Evolutionary conservation across 768 basidiomycete species (phyloP), one percentile per base, ranked within the genome.

Genomic region (Lactifluus subvellereus): DNA sequence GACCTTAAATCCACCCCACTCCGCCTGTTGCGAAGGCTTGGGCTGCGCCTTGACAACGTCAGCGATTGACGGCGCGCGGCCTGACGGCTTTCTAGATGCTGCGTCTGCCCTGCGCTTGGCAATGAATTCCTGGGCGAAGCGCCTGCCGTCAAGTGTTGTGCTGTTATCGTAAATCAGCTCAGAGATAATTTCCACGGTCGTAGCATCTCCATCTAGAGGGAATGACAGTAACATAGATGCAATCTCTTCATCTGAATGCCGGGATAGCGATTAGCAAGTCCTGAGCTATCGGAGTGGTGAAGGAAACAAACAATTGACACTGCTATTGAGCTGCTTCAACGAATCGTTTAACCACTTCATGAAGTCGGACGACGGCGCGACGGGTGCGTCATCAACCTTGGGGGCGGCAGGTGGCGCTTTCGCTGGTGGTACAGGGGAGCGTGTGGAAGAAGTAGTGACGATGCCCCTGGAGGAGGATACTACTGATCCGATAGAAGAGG

Each of bases 91-190:
- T 54, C 79, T 78, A 54, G 82, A 77, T 38, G 71, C 72, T 0
- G 86, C 88, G 72, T 98, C 96, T 20, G 82, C 82, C 76, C 94
- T 95, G 56, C 97, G 88, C 71, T 84, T 91, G 65, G 80, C 83
- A 57, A 94, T 84, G 70, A 92, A 99, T 67, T 98, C 95, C 13
- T 90, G 81, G 4, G 97, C 95, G 71, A 98, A 99, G 42, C 96
- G 85, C 55, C 95, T 82, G 6, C 97, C 97, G 71, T 98, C 94
- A 55, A 99, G 83, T 2, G 91, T 98, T 22, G 94, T 91, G 67
- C 93, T 96, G 71, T 90, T 94, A 57, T 89, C 86, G 71, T 98
- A 99, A 64, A 98, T 94, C 48, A 90, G 81, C 72, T 98, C 97
- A 27, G 91, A 90, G 67, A 99, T 98, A 71, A 97, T 87, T 75